Evolutionary conservation across 2,329 filamentous ascomycete genomes (phyloP).

Genomic region (Monilinia fructicola): DNA sequence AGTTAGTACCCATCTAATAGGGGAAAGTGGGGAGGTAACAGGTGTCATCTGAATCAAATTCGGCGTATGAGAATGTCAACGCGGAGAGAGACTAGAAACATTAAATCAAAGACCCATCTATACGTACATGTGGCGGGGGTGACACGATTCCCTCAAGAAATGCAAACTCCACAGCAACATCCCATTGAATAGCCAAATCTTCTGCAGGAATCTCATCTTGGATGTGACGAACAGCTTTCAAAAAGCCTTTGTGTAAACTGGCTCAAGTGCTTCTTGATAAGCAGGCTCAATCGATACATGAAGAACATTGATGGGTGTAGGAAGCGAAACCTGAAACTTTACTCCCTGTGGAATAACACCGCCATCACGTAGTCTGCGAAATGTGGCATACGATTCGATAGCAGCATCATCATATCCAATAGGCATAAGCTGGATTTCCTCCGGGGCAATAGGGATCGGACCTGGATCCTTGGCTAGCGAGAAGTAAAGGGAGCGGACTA

Average conservation of each 20-base stretch:
- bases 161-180: slow-evolving; percentile 35
- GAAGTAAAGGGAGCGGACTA: slow-evolving; percentile 21
- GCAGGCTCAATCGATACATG: slow-evolving; percentile 27
- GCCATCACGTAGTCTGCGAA: slow-evolving; percentile 31
- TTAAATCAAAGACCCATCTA: not conserved
- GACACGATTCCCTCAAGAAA: slow-evolving; percentile 33
- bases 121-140: slow-evolving; percentile 18
- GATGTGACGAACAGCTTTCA: slow-evolving; percentile 35
- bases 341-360: slow-evolving; percentile 35
- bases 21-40: not conserved
- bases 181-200: slow-evolving; percentile 42
- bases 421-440: slow-evolving; percentile 19
- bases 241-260: slow-evolving; percentile 38
- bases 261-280: slow-evolving; percentile 36
- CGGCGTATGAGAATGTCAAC: not conserved
- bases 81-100: slow-evolving; percentile 37
- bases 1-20: not conserved
- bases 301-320: slow-evolving; percentile 36
- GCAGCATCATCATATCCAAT: slow-evolving; percentile 38
- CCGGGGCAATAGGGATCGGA: slow-evolving; percentile 22
- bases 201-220: slow-evolving; percentile 36
- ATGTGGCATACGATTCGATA: slow-evolving; percentile 36
- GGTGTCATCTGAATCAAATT: not conserved
- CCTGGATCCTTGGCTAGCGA: slow-evolving; percentile 16
- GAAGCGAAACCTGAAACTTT: slow-evolving; percentile 42